Base-by-base conservation (phyloP, 169 alveolate species). In the Eimeria nieschulzi region DNA sequence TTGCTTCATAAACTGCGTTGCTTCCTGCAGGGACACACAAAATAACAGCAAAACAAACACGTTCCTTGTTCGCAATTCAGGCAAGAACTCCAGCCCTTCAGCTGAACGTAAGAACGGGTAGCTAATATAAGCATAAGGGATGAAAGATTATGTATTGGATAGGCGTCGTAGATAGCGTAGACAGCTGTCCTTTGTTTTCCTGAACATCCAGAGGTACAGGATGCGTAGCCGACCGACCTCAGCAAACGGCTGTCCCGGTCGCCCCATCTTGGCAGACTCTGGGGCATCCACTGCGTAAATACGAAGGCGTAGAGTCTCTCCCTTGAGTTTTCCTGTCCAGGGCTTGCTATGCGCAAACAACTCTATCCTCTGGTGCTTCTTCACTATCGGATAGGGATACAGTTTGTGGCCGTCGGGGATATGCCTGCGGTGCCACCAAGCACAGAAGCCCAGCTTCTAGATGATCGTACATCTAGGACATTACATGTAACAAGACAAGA, bases 231-330 rank as follows among this genome's bases (percentile, higher is more conserved):
- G 46, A 33, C 46, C 46, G 46, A 84, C 92, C 71, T 70, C 72
- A 8, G 76, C 83, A 72, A 25, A 86, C 26, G 92, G 92, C 63
- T 86, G 92, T 25, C 92, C 92, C 5, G 92, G 78, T 13, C 59
- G 9, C 55, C 92, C 92, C 17, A 70, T 51, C 73, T 86, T 86
- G 76, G 92, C 78, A 23, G 92, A 55, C 83, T 86, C 92, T 10
- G 92, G 92, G 25, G 92, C 76, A 63, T 86, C 92, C 1, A 86
- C 82, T 10, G 78, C 92, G 21, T 86, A 86, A 10, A 86, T 33
- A n/a, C 92, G 92, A 55, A 86, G 53, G 53, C 86, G 72, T 5
- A 86, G 12, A 17, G 92, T 86, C 46, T 70, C 78, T 1, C 78
- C 92, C 7, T 64, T 70, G 5, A 86, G 76, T 46, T 56, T 70